Evolutionary conservation across 768 basidiomycete species (phyloP), one percentile per base, ranked within the genome.

Genomic region (Pleurotus tuoliensis): DNA sequence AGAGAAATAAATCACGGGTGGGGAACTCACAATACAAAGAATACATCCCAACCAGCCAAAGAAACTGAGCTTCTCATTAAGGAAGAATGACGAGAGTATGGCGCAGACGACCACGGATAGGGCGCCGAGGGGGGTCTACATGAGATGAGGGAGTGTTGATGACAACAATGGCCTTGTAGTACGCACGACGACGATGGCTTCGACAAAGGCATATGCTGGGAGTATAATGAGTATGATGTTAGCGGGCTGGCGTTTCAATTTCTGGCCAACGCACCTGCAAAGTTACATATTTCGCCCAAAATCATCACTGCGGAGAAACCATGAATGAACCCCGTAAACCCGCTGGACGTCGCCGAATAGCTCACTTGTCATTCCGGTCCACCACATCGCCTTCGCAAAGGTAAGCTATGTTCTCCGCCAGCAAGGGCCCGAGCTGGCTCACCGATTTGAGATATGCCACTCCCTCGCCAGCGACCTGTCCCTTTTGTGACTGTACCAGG

Each of bases 21-120:
- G 12, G 37, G 25, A 12, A 73, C 92, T 65, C 64, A 94, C 88
- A 65, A 98, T 92, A 72, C 93, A 96, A 15, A 98, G 81, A 13
- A 75, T 82, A 70, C 94, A 97, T 16, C 94, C 96, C 59, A 98
- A 78, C 94, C 95, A 98, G 48, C 97, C 96, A 67, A 99, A 98
- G 72, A 98, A 92, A 37, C 87, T 90, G 44, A 99, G 82, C 54
- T 79, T 92, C 70, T 98, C 96, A 47, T 95, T 86, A 64, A 99
- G 87, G 75, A 98, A 92, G 61, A 96, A 77, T 27, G 92, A 94
- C 5, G 95, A 95, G 15, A 98, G 75, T 34, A 96, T 89, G 49
- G 95, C 94, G 69, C 88, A 96, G 61, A 98, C 79, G 61, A 99
- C 97, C 62, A 99, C 97, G 16, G 94, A 94, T 55, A 99, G 82